Evolutionary conservation across 176 grass and related monocot genomes (phyloP), one percentile per base, ranked within the genome.

Genomic region (Eleusine coracana): DNA sequence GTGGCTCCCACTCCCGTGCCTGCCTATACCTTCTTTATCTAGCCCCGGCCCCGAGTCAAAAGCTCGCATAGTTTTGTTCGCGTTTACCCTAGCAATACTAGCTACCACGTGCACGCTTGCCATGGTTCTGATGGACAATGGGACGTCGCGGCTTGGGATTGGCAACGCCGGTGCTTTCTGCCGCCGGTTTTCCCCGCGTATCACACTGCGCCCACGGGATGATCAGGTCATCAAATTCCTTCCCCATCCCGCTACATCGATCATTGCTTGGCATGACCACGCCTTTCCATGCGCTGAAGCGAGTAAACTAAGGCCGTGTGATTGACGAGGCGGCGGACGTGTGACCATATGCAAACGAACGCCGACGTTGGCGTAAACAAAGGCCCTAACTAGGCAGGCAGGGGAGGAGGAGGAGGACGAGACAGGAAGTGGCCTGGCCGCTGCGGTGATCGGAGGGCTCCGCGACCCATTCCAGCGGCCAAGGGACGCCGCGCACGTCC

Each of bases 401-500:
- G 20, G 14, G 28, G 21, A 7, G 36, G 56, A 40, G 38, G 58
- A 15, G 4, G 10, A 31, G 41, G 44, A 12, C 18, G 6, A 27
- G 12, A 48, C 9, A 52, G 1, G 66, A 6, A 10, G 20, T 5
- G 62, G 25, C 60, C 60, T 63, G 60, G 72, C 83, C 66, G 56
- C 72, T 73, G 83, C 72, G 44, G 72, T 14, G 36, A 38, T 51
- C 0, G 91, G 86, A 81, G 75, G 84, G 92, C 65, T 71, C 71
- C 58, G 52, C 76, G 56, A 21, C 88, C 84, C 86, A 52, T 65
- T 41, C 34, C 39, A 3, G 46, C 36, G 71, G 38, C 78, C 61
- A 94, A 94, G 80, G 92, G 86, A 0, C 83, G 80, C 27, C 50
- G 69, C 58, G 73, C 54, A 37, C 62, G 64, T 10, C 51, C 70